Conservation (phyloP, 768 basidiomycete genomes). For the Lactarius vividus region DNA sequence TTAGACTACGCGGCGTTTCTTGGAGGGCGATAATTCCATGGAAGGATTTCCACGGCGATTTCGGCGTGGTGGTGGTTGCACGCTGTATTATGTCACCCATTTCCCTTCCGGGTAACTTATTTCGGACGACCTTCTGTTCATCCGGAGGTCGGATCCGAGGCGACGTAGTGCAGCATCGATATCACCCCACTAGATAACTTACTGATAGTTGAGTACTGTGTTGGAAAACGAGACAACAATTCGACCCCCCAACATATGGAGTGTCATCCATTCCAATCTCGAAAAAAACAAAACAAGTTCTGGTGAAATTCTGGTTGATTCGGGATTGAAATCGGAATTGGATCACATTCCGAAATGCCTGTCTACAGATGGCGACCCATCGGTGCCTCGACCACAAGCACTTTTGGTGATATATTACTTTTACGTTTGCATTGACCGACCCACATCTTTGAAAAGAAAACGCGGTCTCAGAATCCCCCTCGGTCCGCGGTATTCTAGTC, state of each 20-base stretch:
- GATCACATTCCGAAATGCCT: not conserved
- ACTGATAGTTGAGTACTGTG: no score
- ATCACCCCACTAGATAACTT: no score
- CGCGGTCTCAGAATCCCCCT: constrained; percentile 45
- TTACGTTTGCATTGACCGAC: not conserved
- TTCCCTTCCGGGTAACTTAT: not conserved
- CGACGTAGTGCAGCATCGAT: no score
- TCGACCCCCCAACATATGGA: not conserved
- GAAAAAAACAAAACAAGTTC: not conserved
- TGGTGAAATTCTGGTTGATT: not conserved
- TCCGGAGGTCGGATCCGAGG: no score
- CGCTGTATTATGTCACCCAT: not conserved
- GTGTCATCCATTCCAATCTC: not conserved
- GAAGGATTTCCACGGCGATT: not conserved
- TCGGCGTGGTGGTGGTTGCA: not conserved
- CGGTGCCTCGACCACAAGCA: not conserved
- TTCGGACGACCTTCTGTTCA: not conserved
- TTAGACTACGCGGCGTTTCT: not conserved
- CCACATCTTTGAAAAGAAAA: not conserved
- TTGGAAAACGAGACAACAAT: no score
- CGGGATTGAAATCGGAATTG: not conserved
- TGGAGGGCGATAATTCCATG: not conserved
- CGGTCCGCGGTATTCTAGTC: constrained; percentile 48
- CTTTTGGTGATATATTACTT: not conserved
- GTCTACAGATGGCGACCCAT: not conserved